Conservation (phyloP, 495 filamentous ascomycete genomes). For the Lichina pygmaea region DNA sequence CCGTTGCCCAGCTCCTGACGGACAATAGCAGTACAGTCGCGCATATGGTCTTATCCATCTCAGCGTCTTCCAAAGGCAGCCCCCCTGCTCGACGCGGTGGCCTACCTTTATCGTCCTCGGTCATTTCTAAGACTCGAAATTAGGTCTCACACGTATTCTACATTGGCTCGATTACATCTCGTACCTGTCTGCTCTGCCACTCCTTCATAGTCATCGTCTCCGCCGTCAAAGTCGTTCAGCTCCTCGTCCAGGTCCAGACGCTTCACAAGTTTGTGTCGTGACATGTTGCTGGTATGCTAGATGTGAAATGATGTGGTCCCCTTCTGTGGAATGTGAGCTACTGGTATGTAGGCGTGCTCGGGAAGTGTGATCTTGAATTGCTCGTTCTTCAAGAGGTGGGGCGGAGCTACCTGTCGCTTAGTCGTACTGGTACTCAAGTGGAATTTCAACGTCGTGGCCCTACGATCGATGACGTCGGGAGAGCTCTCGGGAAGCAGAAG, state of each 20-base stretch:
- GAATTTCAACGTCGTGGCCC: too few species aligned
- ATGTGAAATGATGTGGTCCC: too few species aligned
- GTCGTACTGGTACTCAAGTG: too few species aligned
- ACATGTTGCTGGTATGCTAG: constrained; percentile 16
- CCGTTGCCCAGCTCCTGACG: constrained; percentile 23
- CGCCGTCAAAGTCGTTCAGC: constrained; percentile 31
- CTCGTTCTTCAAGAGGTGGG: too few species aligned
- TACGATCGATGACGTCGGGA: too few species aligned
- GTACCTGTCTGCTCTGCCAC: not conserved
- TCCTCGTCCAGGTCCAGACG: constrained; percentile 31
- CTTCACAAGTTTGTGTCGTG: constrained; percentile 28
- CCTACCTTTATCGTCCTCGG: constrained; percentile 31
- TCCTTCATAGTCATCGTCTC: constrained; percentile 16
- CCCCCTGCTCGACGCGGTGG: too few species aligned
- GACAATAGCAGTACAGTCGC: constrained; percentile 24
- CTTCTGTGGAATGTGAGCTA: too few species aligned
- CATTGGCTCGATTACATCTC: not conserved
- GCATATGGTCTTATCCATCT: constrained; percentile 21
- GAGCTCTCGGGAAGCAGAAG: too few species aligned
- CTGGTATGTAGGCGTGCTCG: too few species aligned
- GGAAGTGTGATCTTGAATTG: too few species aligned
- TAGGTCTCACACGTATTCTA: too few species aligned
- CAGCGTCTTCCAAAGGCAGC: not conserved
- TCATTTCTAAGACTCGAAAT: constrained; percentile 15
- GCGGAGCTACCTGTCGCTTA: too few species aligned